These are phyloP conservation scores for Fusarium sp. DNA, from an alignment of 2,329 filamentous ascomycete genomes.

Conservation along the genomic window DNA sequence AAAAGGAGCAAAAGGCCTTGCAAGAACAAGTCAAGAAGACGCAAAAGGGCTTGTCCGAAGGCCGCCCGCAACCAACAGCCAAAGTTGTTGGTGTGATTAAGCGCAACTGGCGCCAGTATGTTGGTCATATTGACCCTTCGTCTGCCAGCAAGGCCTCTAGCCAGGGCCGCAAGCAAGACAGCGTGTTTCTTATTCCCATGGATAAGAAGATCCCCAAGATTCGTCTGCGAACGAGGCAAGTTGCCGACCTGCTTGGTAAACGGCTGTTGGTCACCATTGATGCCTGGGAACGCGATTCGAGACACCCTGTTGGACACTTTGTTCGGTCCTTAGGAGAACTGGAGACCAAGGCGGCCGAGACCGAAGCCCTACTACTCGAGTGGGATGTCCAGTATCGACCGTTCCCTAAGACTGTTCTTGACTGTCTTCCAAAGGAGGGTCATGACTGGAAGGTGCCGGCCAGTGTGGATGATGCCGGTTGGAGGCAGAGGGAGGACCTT, in stretches of 20 bases:
- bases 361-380: constrained; percentile 92
- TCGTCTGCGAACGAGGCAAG: constrained; percentile 90
- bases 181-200: constrained; percentile 96
- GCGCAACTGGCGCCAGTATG: constrained; percentile 98
- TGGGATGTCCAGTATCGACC: constrained; percentile 98
- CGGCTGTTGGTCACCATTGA: constrained; percentile 94
- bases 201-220: constrained; percentile 99
- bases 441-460: constrained; percentile 94
- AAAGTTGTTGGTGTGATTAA: constrained; percentile 93
- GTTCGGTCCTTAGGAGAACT: constrained; percentile 93
- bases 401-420: constrained; percentile 94
- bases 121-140: constrained; percentile 92
- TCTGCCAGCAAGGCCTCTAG: constrained; percentile 82
- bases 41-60: constrained; percentile 83
- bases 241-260: constrained; percentile 89
- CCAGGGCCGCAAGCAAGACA: constrained; percentile 89
- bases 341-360: constrained; percentile 98
- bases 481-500: constrained; percentile 88
- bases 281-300: constrained; percentile 93
- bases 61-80: constrained; percentile 89
- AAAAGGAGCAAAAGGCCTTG: constrained; percentile 87
- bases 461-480: constrained; percentile 86
- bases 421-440: constrained; percentile 92
- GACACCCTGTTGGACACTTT: constrained; percentile 94
- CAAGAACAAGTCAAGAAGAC: constrained; percentile 93